These are phyloP conservation scores for Picea abies DNA, from an alignment of 83 land plant species.

Conservation along the genomic window DNA sequence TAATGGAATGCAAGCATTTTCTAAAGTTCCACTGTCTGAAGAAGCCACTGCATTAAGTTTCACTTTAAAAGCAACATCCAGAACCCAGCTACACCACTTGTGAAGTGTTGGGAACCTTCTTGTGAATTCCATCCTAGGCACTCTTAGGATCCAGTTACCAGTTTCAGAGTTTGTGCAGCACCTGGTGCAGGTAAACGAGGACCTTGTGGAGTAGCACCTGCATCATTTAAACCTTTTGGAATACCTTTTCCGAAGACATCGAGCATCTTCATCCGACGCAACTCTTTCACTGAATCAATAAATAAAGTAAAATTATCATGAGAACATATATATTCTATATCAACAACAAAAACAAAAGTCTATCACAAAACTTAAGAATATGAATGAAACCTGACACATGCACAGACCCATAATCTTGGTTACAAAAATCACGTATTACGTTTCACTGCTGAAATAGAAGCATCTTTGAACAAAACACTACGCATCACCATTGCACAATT, in stretches of 20 bases:
- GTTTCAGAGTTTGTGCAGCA: too few species aligned
- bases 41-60: too few species aligned
- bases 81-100: too few species aligned
- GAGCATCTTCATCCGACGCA: constrained; percentile 11
- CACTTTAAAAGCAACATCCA: too few species aligned
- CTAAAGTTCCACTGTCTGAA: too few species aligned
- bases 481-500: too few species aligned
- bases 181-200: neutral
- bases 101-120: too few species aligned
- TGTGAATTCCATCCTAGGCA: too few species aligned
- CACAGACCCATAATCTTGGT: too few species aligned
- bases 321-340: neutral
- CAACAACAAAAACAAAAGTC: neutral
- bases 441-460: neutral
- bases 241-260: constrained; percentile 7
- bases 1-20: too few species aligned
- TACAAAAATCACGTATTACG: neutral
- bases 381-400: too few species aligned
- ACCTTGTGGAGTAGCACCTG: neutral
- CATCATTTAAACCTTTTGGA: constrained; percentile 1
- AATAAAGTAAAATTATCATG: neutral
- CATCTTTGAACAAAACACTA: neutral
- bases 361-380: neutral
- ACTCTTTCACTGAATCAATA: constrained; percentile 8
- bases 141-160: too few species aligned